A percentile compares a stretch with the other conserved stretches of the same genome.
Evolutionary conservation across 106 monocot species (phyloP).

Genomic region (Hemerocallis citrina): DNA sequence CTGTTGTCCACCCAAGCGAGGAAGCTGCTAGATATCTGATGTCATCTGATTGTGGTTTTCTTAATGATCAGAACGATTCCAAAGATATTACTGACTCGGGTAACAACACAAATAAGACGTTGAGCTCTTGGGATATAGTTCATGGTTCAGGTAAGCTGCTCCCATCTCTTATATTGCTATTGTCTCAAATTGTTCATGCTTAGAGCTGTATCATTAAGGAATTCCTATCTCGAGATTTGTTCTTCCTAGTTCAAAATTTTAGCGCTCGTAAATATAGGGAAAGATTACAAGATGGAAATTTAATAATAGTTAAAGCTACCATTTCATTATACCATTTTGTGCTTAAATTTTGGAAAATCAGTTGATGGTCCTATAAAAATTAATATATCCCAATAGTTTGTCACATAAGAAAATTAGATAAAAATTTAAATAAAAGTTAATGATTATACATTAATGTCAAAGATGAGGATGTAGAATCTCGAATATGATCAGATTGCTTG

Average conservation of each 20-base stretch:
- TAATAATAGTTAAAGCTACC: too few species aligned
- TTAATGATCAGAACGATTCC: constrained; percentile 25
- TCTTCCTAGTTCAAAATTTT: not conserved
- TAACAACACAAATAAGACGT: constrained; percentile 13
- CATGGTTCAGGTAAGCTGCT: constrained; percentile 31
- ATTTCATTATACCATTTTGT: too few species aligned
- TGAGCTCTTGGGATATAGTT: constrained; percentile 7
- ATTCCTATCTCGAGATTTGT: not conserved
- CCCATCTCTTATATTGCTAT: not conserved
- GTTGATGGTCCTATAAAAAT: too few species aligned
- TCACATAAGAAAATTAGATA: too few species aligned
- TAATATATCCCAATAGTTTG: too few species aligned
- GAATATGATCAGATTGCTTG: too few species aligned
- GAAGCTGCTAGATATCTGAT: constrained; percentile 48
- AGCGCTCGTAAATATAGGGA: too few species aligned
- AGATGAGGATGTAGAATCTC: too few species aligned
- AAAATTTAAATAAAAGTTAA: too few species aligned
- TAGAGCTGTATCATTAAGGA: not conserved
- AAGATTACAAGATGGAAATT: too few species aligned
- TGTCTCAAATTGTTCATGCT: not conserved
- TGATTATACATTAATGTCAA: too few species aligned
- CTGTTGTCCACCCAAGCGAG: constrained; percentile 66
- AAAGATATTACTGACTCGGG: constrained; percentile 17
- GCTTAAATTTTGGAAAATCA: too few species aligned
- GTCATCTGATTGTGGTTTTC: constrained; percentile 50